A percentile compares a stretch with the other conserved stretches of the same genome.
These are phyloP conservation scores for Leccinum longicurvipes DNA, from an alignment of 768 basidiomycete species.

Conservation along the genomic window DNA sequence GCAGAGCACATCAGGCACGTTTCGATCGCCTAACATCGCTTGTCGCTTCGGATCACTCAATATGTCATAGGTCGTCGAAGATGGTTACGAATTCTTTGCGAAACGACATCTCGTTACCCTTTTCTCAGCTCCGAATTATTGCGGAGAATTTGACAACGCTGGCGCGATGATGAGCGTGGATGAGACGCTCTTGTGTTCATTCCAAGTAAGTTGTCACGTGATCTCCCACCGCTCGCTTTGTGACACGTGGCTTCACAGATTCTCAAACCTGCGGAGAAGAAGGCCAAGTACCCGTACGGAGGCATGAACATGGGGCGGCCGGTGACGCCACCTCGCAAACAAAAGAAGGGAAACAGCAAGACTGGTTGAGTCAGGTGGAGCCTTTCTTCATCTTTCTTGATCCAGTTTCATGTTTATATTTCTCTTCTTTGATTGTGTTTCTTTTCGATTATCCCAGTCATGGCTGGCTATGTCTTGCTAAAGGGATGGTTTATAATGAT, in stretches of 20 bases:
- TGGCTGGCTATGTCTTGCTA: slow-evolving; percentile 29
- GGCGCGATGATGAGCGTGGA: slow-evolving; percentile 99
- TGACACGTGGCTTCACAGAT: slow-evolving; percentile 52
- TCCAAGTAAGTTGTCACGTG: slow-evolving; percentile 67
- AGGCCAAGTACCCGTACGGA: slow-evolving; percentile 87
- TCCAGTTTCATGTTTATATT: slow-evolving; percentile 29
- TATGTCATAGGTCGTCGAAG: slow-evolving; percentile 81
- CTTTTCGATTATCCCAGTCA: slow-evolving; percentile 22
- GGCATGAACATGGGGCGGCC: slow-evolving; percentile 85
- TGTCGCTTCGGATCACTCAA: slow-evolving; percentile 1
- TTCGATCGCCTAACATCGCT: slow-evolving; percentile 11
- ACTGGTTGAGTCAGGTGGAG: slow-evolving; percentile 38
- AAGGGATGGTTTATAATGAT: slow-evolving; percentile 19
- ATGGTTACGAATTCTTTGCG: slow-evolving; percentile 98
- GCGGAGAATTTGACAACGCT: slow-evolving; percentile 97
- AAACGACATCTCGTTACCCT: slow-evolving; percentile 95
- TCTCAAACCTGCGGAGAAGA: slow-evolving; percentile 98
- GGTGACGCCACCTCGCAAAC: slow-evolving; percentile 94
- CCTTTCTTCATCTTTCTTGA: slow-evolving; percentile 26
- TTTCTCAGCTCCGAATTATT: slow-evolving; percentile 95
- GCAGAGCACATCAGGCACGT: slow-evolving; percentile 93
- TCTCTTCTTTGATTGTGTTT: slow-evolving; percentile 27
- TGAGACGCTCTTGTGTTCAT: slow-evolving; percentile 94
- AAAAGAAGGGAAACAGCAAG: slow-evolving; percentile 94
- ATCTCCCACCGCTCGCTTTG: not conserved